phyloP scores from a whole-genome alignment of 805 yeast genomes.

The Wickerhamiella brachini region DNA sequence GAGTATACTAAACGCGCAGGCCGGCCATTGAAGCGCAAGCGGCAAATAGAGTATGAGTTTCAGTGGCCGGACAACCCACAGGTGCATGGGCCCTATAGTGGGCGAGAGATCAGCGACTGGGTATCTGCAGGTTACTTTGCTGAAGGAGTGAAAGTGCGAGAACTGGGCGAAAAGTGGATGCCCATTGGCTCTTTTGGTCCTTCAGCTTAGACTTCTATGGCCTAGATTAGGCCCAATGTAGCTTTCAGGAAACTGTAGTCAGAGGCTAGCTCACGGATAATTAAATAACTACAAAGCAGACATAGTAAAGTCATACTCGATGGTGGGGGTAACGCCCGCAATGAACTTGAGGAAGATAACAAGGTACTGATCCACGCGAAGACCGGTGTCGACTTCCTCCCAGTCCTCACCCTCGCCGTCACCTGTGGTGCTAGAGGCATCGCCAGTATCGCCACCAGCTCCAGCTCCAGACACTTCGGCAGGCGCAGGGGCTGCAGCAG shows the following conservation, averaged over 20 bases:
- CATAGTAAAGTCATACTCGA: conserved; percentile 98
- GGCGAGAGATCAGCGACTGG: neutral
- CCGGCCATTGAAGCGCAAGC: conserved; percentile 12
- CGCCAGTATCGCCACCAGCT: no score
- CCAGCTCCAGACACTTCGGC: no score
- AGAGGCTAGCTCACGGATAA: neutral
- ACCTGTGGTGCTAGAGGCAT: no score
- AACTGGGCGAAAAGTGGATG: neutral
- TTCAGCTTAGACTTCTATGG: no score
- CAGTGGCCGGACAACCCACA: neutral
- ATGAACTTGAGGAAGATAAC: conserved; percentile 85
- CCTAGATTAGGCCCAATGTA: no score
- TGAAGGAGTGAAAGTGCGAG: neutral
- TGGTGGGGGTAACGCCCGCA: conserved; percentile 94
- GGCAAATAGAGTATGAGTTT: conserved; percentile 3
- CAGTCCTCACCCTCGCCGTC: conserved; percentile 33
- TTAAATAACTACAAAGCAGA: conserved; percentile 41
- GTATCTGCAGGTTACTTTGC: neutral
- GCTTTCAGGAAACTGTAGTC: no score
- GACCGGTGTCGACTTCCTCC: conserved; percentile 41
- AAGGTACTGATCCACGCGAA: conserved; percentile 84
- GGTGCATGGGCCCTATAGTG: conserved; percentile 1
- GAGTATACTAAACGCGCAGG: conserved; percentile 2
- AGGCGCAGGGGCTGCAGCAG: conserved; percentile 1
- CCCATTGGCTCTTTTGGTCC: neutral